Percentiles rank a stretch among this genome's conserved stretches.
phyloP scores from a whole-genome alignment of 345 rosid species.

The Geranium brycei region DNA sequence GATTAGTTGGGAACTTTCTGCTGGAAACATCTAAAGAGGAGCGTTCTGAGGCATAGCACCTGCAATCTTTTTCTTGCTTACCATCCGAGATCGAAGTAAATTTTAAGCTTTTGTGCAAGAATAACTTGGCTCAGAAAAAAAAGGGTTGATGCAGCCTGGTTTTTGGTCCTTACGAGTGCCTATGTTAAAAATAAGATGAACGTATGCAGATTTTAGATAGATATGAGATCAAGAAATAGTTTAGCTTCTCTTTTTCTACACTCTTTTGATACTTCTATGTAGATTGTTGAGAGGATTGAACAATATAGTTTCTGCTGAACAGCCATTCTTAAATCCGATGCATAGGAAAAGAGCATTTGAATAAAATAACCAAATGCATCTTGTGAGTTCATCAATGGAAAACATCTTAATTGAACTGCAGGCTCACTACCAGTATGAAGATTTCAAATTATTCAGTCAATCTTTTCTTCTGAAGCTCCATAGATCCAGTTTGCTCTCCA shows the following conservation, averaged over 20 bases:
- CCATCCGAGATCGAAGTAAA: too few species aligned
- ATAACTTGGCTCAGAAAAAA: too few species aligned
- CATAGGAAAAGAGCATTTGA: neutral
- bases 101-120: too few species aligned
- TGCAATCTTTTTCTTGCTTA: neutral
- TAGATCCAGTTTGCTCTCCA: slow-evolving; percentile 74
- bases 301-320: too few species aligned
- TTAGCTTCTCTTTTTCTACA: too few species aligned
- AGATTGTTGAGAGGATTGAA: too few species aligned
- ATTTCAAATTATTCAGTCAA: slow-evolving; percentile 17
- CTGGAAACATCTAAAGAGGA: slow-evolving; percentile 17
- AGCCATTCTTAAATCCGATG: neutral
- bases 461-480: slow-evolving; percentile 31
- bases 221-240: too few species aligned
- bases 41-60: slow-evolving; percentile 3
- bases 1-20: slow-evolving; percentile 71
- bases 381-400: neutral
- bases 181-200: too few species aligned
- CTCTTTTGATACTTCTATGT: too few species aligned
- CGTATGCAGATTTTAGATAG: too few species aligned
- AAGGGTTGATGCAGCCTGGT: too few species aligned
- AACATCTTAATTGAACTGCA: neutral
- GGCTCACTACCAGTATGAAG: neutral
- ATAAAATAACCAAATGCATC: neutral
- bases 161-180: too few species aligned